Evolutionary conservation across 2,329 filamentous ascomycete genomes (phyloP).

Genomic region (Colletotrichum costaricense): DNA sequence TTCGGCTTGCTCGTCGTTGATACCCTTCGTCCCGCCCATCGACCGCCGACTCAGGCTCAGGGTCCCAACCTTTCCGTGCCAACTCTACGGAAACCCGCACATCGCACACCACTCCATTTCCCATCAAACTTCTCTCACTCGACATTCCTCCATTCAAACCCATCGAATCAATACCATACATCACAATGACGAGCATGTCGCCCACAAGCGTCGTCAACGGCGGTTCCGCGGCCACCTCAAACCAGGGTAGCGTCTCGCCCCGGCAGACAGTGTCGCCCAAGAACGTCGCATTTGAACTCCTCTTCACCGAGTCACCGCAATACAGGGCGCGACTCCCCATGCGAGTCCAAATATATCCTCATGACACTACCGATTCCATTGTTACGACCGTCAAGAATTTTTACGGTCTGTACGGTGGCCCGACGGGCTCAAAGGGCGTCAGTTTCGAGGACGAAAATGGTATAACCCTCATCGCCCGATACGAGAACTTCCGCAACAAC

Average conservation of each 20-base stretch:
- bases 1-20: constrained; percentile 39
- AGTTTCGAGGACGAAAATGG: constrained; percentile 94
- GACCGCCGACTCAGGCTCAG: constrained; percentile 18
- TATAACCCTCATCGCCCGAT: constrained; percentile 92
- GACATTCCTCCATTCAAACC: constrained; percentile 41
- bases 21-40: constrained; percentile 37
- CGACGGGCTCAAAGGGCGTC: constrained; percentile 78
- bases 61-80: constrained; percentile 23
- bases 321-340: constrained; percentile 82
- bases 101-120: constrained; percentile 34
- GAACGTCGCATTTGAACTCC: constrained; percentile 82
- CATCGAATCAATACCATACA: constrained; percentile 38
- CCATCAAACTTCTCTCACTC: constrained; percentile 36
- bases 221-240: constrained; percentile 49
- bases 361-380: constrained; percentile 97
- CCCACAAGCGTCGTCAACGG: constrained; percentile 50
- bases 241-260: constrained; percentile 59
- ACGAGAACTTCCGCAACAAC: constrained; percentile 93
- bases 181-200: constrained; percentile 60
- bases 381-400: constrained; percentile 99
- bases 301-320: constrained; percentile 75
- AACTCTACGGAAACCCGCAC: constrained; percentile 30
- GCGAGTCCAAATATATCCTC: constrained; percentile 90
- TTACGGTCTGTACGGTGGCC: constrained; percentile 90
- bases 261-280: constrained; percentile 67